Base-by-base conservation (phyloP, 1,284 basidiomycete species). In the Lentinus polychrous region DNA sequence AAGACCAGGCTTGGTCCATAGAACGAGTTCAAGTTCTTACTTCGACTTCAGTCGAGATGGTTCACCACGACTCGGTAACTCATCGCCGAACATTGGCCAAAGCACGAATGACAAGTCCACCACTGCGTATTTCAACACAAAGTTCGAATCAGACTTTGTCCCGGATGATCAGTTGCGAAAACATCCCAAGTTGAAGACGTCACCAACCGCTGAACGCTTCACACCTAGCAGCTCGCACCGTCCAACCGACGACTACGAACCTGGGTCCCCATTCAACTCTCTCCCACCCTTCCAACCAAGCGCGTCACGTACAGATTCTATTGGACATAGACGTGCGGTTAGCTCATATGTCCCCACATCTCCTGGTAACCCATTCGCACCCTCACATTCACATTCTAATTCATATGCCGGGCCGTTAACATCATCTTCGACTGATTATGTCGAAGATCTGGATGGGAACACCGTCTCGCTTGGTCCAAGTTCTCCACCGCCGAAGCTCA, bases 1-100 rank as follows among this genome's bases (percentile, higher is more conserved):
- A 61, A 64, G 17, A 51, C 62, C 2, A 69, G 67, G 46, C 55
- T 69, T 15, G 52, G 66, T 78, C 7, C 58, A 61, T 15, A 62
- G 62, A 38, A 74, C 71, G 52, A 63, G 70, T 49, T 63, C 65
- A 1, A 81, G 76, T 1, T 79, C 82, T 8, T 82, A 81, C 59
- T 79, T 80, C 56, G 66, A 64, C 42, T 57, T 66, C 27, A 64
- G 67, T 55, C 61, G 72, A 59, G 45, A 67, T 53, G 55, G 42
- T 33, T 58, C 52, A 42, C 56, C 50, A 10, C 56, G 55, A 15
- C 45, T 38, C 3, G 17, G 39, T 23, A 15, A n/a, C n/a, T 37
- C 14, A n/a, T 37, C 35, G 14, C 35, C 35, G 18, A 37, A 37
- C 6, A n/a, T 18, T 6, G 14, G n/a, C 7, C 18, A 15, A 15